Evolutionary conservation across 2,329 filamentous ascomycete species (phyloP).

Genomic region (Fusarium chuoi): DNA sequence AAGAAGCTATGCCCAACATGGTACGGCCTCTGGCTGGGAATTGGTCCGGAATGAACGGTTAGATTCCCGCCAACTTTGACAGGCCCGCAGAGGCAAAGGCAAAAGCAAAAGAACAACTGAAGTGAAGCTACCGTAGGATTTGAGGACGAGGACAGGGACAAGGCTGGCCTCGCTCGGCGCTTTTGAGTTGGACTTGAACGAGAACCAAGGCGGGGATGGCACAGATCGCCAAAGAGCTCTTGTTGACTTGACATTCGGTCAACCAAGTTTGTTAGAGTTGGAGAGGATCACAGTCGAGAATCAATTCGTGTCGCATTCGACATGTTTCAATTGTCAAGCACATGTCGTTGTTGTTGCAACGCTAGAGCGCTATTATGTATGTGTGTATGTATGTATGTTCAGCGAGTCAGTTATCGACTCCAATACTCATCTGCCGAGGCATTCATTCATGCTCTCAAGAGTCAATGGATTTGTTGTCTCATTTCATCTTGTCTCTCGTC

Average conservation of each 20-base stretch:
- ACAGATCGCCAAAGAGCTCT: slow-evolving; percentile 10
- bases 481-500: not conserved
- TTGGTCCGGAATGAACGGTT: slow-evolving; percentile 33
- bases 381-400: not conserved
- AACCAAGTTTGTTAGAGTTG: not conserved
- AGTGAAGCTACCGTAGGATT: not conserved
- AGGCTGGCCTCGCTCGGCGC: not conserved
- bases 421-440: not conserved
- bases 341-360: not conserved
- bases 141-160: not conserved
- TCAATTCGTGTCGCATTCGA: not conserved
- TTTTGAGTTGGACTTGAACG: not conserved
- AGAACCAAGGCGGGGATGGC: slow-evolving; percentile 9
- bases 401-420: not conserved
- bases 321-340: not conserved
- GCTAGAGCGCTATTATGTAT: not conserved
- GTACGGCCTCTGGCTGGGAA: slow-evolving; percentile 19
- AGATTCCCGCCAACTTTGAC: slow-evolving; percentile 40
- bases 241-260: not conserved
- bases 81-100: slow-evolving; percentile 3
- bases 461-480: not conserved
- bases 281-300: not conserved
- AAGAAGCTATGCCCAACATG: slow-evolving; percentile 36
- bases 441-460: not conserved
- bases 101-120: not conserved